Conservation (phyloP, 768 basidiomycete species). For the Termitomyces sp. region DNA sequence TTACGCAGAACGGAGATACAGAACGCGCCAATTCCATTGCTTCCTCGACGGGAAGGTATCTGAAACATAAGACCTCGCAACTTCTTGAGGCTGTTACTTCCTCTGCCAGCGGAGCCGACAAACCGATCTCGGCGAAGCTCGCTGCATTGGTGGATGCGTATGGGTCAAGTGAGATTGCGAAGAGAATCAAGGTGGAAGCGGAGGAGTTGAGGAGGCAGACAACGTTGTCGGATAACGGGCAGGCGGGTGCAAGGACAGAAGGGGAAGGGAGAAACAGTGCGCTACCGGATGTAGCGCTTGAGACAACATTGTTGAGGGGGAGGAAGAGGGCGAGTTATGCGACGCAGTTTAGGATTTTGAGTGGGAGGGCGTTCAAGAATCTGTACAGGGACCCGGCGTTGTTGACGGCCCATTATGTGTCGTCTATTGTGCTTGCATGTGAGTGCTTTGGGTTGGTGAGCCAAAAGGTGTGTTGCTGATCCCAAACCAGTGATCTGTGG, state of each 20-base stretch:
- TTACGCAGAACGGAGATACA: conserved; percentile 38
- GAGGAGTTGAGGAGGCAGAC: conserved; percentile 39
- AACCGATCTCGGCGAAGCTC: conserved; percentile 54
- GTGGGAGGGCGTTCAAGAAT: conserved; percentile 97
- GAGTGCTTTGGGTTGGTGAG: conserved; percentile 32
- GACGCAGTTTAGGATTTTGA: conserved; percentile 92
- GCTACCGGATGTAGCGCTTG: conserved; percentile 64
- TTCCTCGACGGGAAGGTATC: conserved; percentile 45
- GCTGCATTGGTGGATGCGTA: conserved; percentile 72
- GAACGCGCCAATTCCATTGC: conserved; percentile 44
- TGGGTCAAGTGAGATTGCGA: conserved; percentile 61
- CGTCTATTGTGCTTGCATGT: conserved; percentile 83
- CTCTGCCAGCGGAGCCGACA: conserved; percentile 20
- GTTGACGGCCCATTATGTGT: conserved; percentile 85
- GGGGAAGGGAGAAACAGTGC: conserved; percentile 28
- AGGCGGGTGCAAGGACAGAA: conserved; percentile 18
- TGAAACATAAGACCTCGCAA: conserved; percentile 74
- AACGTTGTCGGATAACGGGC: conserved; percentile 19
- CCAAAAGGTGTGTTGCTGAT: conserved; percentile 1
- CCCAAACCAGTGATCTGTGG: conserved; percentile 75
- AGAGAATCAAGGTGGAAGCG: conserved; percentile 59
- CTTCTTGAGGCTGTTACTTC: conserved; percentile 56
- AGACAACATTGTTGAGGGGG: conserved; percentile 65
- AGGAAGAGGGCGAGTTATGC: conserved; percentile 80
- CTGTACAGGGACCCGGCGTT: conserved; percentile 92